A percentile compares a stretch with the other conserved stretches of the same genome.
These are phyloP conservation scores for Meredithiella fracta DNA, from an alignment of 2,329 filamentous ascomycete genomes.

Conservation along the genomic window DNA sequence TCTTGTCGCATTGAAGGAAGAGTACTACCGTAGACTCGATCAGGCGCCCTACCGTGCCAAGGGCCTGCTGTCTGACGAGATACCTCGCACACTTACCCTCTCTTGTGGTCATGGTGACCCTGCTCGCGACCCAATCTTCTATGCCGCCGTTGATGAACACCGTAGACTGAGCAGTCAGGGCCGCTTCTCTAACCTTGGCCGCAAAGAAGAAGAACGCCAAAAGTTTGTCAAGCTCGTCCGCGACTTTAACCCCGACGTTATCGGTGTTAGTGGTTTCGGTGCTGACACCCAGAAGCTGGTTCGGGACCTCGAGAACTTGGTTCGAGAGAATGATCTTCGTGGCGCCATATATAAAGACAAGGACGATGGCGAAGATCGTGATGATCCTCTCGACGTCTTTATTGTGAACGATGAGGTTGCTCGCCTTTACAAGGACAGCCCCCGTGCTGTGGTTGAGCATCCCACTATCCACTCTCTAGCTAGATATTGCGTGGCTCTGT, in stretches of 20 bases:
- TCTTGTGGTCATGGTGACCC: constrained; percentile 69
- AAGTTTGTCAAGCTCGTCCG: constrained; percentile 65
- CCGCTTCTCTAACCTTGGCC: constrained; percentile 63
- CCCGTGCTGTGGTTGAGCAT: constrained; percentile 62
- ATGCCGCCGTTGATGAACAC: constrained; percentile 88
- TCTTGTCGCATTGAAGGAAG: constrained; percentile 72
- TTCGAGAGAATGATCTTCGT: constrained; percentile 60
- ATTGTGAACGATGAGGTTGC: constrained; percentile 94
- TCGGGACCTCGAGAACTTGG: constrained; percentile 61
- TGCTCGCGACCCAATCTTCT: constrained; percentile 63
- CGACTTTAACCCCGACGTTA: constrained; percentile 70
- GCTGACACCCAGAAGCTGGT: constrained; percentile 74
- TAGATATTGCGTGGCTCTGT: constrained; percentile 78
- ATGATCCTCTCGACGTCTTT: constrained; percentile 71
- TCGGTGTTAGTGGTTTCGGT: constrained; percentile 76
- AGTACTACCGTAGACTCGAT: constrained; percentile 77
- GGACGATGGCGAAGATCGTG: constrained; percentile 52
- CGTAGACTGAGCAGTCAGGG: constrained; percentile 79
- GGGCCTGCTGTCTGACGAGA: constrained; percentile 75
- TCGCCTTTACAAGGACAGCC: constrained; percentile 85
- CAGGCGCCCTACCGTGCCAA: constrained; percentile 94
- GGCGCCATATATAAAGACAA: constrained; percentile 68
- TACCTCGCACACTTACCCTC: constrained; percentile 70
- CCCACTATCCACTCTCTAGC: constrained; percentile 63
- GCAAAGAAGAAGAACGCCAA: constrained; percentile 49